Conservation (phyloP, 495 filamentous ascomycete genomes). For the Staphylotrichum longicolle region DNA sequence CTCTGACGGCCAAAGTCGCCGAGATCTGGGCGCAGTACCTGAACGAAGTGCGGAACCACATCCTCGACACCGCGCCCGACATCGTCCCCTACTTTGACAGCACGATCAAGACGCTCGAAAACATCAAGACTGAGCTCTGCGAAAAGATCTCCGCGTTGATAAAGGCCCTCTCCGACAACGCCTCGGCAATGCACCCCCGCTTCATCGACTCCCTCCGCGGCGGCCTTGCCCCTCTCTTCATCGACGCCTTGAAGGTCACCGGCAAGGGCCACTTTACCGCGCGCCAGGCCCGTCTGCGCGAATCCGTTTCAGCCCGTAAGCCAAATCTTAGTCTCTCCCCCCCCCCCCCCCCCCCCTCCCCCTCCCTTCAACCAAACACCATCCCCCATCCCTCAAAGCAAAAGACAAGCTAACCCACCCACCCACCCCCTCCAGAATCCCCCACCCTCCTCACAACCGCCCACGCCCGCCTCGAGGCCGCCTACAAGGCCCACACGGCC, state of each 20-base stretch:
- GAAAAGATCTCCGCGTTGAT: neutral
- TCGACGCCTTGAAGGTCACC: conserved; percentile 2
- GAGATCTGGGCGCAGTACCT: conserved; percentile 19
- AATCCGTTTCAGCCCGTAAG: neutral
- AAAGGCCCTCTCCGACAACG: neutral
- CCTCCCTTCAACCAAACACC: neutral
- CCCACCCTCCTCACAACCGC: neutral
- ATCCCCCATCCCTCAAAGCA: too few species aligned
- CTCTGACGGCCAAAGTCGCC: conserved; percentile 5
- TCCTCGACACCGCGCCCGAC: conserved; percentile 10
- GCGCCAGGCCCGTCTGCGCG: conserved; percentile 6
- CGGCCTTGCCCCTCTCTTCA: conserved; percentile 2
- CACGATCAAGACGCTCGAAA: neutral
- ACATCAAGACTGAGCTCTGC: neutral
- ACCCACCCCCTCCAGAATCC: too few species aligned
- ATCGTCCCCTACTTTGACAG: conserved; percentile 8
- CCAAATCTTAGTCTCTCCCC: too few species aligned
- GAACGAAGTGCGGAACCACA: conserved; percentile 3
- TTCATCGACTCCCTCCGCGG: conserved; percentile 12
- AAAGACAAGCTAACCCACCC: too few species aligned
- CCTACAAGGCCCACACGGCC: neutral
- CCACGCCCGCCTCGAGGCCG: conserved; percentile 6
- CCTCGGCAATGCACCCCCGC: conserved; percentile 1
- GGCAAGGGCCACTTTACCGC: conserved; percentile 6
- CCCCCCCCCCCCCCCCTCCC: too few species aligned